phyloP scores from a whole-genome alignment of 148 eudicot genomes.

The Camellia lanceoleosa region DNA sequence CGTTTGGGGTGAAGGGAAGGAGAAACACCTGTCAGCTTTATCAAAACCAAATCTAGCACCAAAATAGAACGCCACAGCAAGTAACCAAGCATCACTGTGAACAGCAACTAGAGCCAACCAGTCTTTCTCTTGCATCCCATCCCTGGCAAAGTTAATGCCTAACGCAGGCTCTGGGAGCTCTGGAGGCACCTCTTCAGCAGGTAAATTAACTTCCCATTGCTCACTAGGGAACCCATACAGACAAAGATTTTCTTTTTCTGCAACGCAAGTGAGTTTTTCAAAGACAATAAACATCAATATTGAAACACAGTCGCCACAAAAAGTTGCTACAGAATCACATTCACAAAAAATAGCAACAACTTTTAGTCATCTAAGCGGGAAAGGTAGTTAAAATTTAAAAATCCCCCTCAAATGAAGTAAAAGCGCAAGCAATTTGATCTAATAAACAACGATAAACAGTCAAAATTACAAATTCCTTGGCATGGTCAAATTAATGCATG shows the following conservation, averaged over 20 bases:
- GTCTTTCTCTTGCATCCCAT: conserved; percentile 68
- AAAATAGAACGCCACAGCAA: conserved; percentile 68
- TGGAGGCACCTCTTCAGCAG: conserved; percentile 78
- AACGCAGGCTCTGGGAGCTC: conserved; percentile 80
- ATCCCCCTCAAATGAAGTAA: neutral
- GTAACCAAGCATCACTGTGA: conserved; percentile 77
- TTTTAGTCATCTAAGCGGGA: neutral
- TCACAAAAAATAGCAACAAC: neutral
- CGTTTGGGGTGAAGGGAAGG: neutral
- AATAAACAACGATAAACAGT: neutral
- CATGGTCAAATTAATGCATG: too few relatives aligned
- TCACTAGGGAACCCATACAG: conserved; percentile 71
- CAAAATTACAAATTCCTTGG: neutral
- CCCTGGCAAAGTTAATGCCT: conserved; percentile 78
- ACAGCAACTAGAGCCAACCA: conserved; percentile 76
- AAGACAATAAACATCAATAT: neutral
- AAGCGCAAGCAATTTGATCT: neutral
- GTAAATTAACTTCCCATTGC: conserved; percentile 74
- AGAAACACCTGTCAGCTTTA: conserved; percentile 51
- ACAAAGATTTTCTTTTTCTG: conserved; percentile 78
- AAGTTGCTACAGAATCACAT: neutral
- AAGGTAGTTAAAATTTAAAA: too few relatives aligned
- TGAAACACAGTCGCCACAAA: neutral
- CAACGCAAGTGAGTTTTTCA: neutral
- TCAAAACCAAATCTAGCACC: conserved; percentile 76